Base-by-base conservation (phyloP, 257 asterid genomes). In the Rhazya stricta region DNA sequence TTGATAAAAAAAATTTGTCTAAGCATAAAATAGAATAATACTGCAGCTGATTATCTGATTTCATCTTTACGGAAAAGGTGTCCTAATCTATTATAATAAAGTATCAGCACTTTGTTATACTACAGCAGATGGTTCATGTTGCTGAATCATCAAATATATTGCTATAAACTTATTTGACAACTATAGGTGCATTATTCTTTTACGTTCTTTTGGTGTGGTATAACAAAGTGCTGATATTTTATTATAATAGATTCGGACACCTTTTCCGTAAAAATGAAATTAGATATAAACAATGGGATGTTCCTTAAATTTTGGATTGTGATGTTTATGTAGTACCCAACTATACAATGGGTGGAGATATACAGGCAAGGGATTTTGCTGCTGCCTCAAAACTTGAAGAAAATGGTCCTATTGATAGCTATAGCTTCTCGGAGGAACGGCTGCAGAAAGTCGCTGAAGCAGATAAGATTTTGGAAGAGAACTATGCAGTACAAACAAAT, bases 321-420 rank as follows among this genome's bases (percentile, higher is more conserved):
- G 50, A 54, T 79, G 69, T 74, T 23, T 67, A 37, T 62, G 83
- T 88, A 95, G 99, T 81, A 51, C 69, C 96, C 74, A 86, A 82
- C 76, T 91, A 91, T 82, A 78, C 83, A 79, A 63, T 86, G 77
- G 87, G 86, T 54, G 94, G 90, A 79, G 91, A 87, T 76, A 80
- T 89, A 78, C 97, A 84, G 66, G 79, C 91, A 46, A 82, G 88
- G 83, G 97, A 91, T 61, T 89, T 82, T 56, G 53, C 77, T 54
- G 81, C 85, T 58, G 75, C 89, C 36, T 48, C 87, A 76, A 85
- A 87, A 69, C 80, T 83, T 63, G 89, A 88, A 85, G 92, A 85
- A 75, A 84, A 73, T 62, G 86, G 83, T 21, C 80, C 84, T 27
- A 79, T 82, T 73, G 84, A 86, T 74, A 78, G 76, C 77, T 88